Percentiles rank a stretch among this genome's conserved stretches.
Conservation (phyloP, 2,329 filamentous ascomycete species). For the Fusarium solani-melongenae region DNA sequence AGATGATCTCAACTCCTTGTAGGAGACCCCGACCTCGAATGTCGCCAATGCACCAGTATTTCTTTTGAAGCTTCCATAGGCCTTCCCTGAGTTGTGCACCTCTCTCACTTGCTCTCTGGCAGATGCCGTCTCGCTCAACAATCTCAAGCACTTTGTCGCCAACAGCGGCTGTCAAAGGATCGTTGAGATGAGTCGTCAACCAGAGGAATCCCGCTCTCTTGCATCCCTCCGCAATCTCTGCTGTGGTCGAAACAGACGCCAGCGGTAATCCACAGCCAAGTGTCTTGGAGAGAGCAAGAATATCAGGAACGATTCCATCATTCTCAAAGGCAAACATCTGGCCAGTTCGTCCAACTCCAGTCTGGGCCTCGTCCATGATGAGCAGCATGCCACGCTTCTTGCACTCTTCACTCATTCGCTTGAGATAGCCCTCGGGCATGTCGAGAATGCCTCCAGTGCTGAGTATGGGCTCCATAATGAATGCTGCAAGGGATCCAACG, state of each 20-base stretch:
- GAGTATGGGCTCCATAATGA: slow-evolving; percentile 71
- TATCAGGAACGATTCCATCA: slow-evolving; percentile 30
- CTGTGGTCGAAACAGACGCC: slow-evolving; percentile 60
- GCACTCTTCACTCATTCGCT: slow-evolving; percentile 53
- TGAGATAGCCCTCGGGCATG: slow-evolving; percentile 24
- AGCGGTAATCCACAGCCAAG: slow-evolving; percentile 62
- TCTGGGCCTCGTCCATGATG: slow-evolving; percentile 71
- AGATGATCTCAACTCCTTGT: slow-evolving; percentile 62
- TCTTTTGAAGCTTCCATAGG: slow-evolving; percentile 56
- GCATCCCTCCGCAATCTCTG: slow-evolving; percentile 58
- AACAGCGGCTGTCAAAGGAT: slow-evolving; percentile 64
- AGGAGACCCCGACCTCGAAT: slow-evolving; percentile 63
- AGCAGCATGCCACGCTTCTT: slow-evolving; percentile 65
- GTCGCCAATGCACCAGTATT: slow-evolving; percentile 65
- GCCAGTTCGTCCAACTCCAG: slow-evolving; percentile 65
- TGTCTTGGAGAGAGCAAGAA: slow-evolving; percentile 58
- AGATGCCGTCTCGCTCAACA: slow-evolving; percentile 59
- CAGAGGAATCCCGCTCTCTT: slow-evolving; percentile 59
- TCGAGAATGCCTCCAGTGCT: slow-evolving; percentile 58
- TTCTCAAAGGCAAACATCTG: slow-evolving; percentile 69
- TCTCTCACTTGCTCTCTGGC: slow-evolving; percentile 52
- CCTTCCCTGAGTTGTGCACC: slow-evolving; percentile 57
- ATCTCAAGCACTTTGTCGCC: slow-evolving; percentile 67
- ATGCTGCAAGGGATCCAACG: slow-evolving; percentile 66
- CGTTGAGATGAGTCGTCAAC: slow-evolving; percentile 66